A percentile compares a stretch with the other conserved stretches of the same genome.
Conservation (phyloP, 768 basidiomycete genomes). For the Auricularia cornea region DNA sequence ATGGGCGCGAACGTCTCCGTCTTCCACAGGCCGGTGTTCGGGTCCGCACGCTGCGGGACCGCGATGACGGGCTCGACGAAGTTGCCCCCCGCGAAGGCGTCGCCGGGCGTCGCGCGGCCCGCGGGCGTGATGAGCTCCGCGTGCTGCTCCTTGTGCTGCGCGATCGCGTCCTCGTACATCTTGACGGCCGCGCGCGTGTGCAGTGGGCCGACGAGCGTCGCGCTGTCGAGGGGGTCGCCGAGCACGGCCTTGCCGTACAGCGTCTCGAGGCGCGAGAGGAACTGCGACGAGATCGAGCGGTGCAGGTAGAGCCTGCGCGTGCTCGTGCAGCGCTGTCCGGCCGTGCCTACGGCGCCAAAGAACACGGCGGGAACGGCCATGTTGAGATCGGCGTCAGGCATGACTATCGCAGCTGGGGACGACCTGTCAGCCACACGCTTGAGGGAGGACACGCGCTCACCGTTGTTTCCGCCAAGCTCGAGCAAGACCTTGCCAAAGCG, state of each 20-base stretch:
- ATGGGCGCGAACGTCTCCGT: conserved; percentile 87
- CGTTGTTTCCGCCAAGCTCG: conserved; percentile 94
- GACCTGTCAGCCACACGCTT: background rate
- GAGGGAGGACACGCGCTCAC: conserved; percentile 32
- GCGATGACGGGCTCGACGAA: conserved; percentile 87
- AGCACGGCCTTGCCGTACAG: conserved; percentile 55
- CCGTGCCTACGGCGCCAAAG: conserved; percentile 87
- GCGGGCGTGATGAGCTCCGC: conserved; percentile 54
- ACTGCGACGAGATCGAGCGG: conserved; percentile 62
- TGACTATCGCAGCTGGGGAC: conserved; percentile 71
- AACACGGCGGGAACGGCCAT: conserved; percentile 87
- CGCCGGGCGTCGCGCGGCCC: conserved; percentile 38
- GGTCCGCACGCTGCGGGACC: conserved; percentile 49
- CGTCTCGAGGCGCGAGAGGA: conserved; percentile 64
- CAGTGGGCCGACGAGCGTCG: conserved; percentile 79
- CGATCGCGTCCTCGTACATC: conserved; percentile 53
- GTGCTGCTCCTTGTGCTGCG: conserved; percentile 50
- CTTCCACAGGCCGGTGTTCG: conserved; percentile 47
- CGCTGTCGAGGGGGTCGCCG: conserved; percentile 74
- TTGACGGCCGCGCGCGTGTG: conserved; percentile 65
- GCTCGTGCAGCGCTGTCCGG: conserved; percentile 75
- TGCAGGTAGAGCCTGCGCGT: conserved; percentile 89
- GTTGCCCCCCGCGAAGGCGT: conserved; percentile 54
- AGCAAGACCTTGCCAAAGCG: conserved; percentile 86
- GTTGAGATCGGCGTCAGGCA: conserved; percentile 87